Evolutionary conservation across 306 rosid genomes (phyloP), one percentile per base, ranked within the genome.

Genomic region (Cucurbita argyrosperma): DNA sequence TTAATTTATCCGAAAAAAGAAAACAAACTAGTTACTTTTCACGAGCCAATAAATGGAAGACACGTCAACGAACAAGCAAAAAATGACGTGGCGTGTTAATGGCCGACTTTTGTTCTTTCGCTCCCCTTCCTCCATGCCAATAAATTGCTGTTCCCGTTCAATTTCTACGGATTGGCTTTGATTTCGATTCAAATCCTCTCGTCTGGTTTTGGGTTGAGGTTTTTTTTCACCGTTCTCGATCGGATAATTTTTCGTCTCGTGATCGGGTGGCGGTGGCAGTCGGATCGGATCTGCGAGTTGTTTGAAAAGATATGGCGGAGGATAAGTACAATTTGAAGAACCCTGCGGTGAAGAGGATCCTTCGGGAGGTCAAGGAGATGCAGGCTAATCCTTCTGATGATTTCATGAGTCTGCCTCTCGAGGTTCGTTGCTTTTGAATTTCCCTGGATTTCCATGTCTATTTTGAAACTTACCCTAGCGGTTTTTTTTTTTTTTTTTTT

Each of bases 391-490:
- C 96, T 78, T 88, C 96, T 68, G 90, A 90, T 61, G 97, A 94
- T 87, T 94, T 88, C 92, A 90, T 84, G 91, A 94, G 98, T 80
- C 85, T 94, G 1, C 98, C 98, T 61, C 91, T 94, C 30, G 98
- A 94, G 98, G 98, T 92, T 40, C 2, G 45, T 13, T 11, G n/a
- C 49, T 12, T 43, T 7, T 45, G 8, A 12, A 2, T 21, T 1
- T 42, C 1, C 19, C 46, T 15, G 21, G 23, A 38, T 51, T 75
- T 50, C 11, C 19, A 18, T 19, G 76, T 62, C 12, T 2, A 26
- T 62, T 42, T 39, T 15, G 1, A 10, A 71, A 50, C 52, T 54
- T 54, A n/a, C 35, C 63, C 60, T 55, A 55, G 46, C 53, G 72
- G 53, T 18, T 9, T 45, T 60, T 26, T 35, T 60, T 35, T 13